Percentiles rank a stretch among this genome's conserved stretches.
phyloP scores from a whole-genome alignment of 73 alveolate species.

The Breviolum minutum region DNA sequence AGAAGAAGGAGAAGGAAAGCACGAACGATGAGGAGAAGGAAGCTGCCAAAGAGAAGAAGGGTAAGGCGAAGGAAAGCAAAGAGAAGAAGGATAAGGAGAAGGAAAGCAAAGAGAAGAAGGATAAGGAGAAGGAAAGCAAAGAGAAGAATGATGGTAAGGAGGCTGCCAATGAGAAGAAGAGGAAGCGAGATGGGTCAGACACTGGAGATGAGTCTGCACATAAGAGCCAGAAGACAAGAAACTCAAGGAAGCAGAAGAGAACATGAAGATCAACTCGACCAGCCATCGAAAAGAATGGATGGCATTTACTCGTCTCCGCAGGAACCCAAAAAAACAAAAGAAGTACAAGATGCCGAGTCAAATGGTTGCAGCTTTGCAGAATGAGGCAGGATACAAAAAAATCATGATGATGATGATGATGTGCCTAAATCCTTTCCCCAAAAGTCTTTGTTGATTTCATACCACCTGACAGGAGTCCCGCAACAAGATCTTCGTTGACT shows the following conservation, averaged over 20 bases:
- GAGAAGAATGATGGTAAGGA: background rate
- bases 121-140: too few species aligned
- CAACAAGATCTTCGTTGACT: background rate
- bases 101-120: too few species aligned
- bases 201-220: background rate
- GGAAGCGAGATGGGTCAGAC: background rate
- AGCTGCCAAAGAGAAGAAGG: background rate
- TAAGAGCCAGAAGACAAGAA: background rate
- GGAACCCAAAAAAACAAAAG: too few species aligned
- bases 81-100: background rate
- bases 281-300: conserved; percentile 8
- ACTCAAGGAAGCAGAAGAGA: background rate
- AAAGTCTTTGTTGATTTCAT: too few species aligned
- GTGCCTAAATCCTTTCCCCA: background rate
- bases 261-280: background rate
- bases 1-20: too few species aligned
- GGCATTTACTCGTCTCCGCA: background rate
- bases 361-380: background rate
- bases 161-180: background rate
- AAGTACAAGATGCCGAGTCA: background rate
- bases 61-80: background rate
- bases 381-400: background rate
- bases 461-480: background rate
- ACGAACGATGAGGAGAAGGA: background rate
- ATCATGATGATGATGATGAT: too few species aligned